These are phyloP conservation scores for Phytopythium boreale DNA, from an alignment of 352 stramenopile species.

Conservation along the genomic window DNA sequence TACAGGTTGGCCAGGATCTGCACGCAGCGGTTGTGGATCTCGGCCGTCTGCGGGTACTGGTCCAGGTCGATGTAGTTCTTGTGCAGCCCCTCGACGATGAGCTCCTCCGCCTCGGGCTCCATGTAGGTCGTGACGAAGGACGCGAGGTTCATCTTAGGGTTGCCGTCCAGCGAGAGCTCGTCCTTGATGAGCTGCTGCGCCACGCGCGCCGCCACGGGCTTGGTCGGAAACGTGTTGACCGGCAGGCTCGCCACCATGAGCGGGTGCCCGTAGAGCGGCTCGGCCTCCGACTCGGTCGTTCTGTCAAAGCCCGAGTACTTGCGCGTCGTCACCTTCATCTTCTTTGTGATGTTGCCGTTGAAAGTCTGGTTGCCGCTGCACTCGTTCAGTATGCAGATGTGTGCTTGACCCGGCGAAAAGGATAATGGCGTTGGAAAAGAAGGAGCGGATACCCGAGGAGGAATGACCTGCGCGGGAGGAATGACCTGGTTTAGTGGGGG, in stretches of 20 bases:
- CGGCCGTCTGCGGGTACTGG: slow-evolving; percentile 90
- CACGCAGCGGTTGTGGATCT: slow-evolving; percentile 93
- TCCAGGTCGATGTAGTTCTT: slow-evolving; percentile 94
- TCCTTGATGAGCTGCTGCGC: slow-evolving; percentile 89
- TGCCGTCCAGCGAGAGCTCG: slow-evolving; percentile 86
- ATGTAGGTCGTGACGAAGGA: slow-evolving; percentile 93
- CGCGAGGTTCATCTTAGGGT: slow-evolving; percentile 90
- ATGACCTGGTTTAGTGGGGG: background rate
- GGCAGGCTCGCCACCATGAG: slow-evolving; percentile 72
- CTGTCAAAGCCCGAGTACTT: slow-evolving; percentile 27
- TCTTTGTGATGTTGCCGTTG: background rate
- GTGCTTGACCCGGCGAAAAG: slow-evolving; percentile 16
- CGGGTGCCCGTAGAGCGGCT: slow-evolving; percentile 80
- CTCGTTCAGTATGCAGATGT: slow-evolving; percentile 9
- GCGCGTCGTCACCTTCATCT: slow-evolving; percentile 44
- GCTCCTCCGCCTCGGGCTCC: slow-evolving; percentile 88
- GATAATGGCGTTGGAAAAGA: slow-evolving; percentile 8
- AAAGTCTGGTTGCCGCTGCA: background rate
- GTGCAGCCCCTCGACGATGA: slow-evolving; percentile 83
- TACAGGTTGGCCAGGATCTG: slow-evolving; percentile 92
- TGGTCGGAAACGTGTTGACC: slow-evolving; percentile 55
- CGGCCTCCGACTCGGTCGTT: slow-evolving; percentile 27
- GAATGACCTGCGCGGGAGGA: background rate
- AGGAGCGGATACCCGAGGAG: background rate
- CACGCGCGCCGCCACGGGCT: slow-evolving; percentile 71